Conservation (phyloP, 2,329 filamentous ascomycete genomes). For the Cladobotryum mycophilum region DNA sequence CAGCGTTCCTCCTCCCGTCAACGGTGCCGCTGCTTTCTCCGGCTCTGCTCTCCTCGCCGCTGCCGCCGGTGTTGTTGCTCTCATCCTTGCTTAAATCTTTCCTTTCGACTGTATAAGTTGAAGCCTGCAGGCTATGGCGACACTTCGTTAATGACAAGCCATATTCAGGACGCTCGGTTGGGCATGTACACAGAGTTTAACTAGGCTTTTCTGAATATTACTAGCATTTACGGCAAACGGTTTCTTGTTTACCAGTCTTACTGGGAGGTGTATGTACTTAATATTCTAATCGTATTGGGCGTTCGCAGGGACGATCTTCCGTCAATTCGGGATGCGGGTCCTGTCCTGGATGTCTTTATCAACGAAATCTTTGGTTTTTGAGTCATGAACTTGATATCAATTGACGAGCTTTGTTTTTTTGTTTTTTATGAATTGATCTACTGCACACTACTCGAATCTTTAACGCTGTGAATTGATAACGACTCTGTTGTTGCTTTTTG, state of each 20-base stretch:
- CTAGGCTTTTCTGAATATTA: slow-evolving; percentile 31
- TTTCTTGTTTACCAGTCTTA: slow-evolving; percentile 2
- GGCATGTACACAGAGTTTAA: slow-evolving; percentile 33
- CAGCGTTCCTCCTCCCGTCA: slow-evolving; percentile 33
- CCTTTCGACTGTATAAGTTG: slow-evolving; percentile 29
- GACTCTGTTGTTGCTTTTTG: no score
- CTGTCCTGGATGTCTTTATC: slow-evolving; percentile 17
- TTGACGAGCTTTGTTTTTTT: slow-evolving; percentile 9
- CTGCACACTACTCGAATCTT: no score
- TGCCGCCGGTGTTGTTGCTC: slow-evolving; percentile 47
- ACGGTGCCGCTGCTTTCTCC: slow-evolving; percentile 46
- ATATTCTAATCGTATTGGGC: slow-evolving; percentile 41
- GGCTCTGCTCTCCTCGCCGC: slow-evolving; percentile 50
- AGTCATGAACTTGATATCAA: slow-evolving; percentile 9
- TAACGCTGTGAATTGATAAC: no score
- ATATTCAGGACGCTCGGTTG: slow-evolving; percentile 25
- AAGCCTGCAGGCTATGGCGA: slow-evolving; percentile 37
- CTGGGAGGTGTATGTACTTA: slow-evolving; percentile 32
- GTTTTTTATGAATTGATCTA: neutral
- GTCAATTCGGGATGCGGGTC: slow-evolving; percentile 13
- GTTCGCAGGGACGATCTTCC: slow-evolving; percentile 14
- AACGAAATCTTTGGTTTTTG: slow-evolving; percentile 11
- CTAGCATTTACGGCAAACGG: slow-evolving; percentile 19
- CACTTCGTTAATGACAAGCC: slow-evolving; percentile 26
- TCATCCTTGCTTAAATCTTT: slow-evolving; percentile 48